Evolutionary conservation across 495 filamentous ascomycete genomes (phyloP).

Genomic region (Amphirosellinia nigrospora): DNA sequence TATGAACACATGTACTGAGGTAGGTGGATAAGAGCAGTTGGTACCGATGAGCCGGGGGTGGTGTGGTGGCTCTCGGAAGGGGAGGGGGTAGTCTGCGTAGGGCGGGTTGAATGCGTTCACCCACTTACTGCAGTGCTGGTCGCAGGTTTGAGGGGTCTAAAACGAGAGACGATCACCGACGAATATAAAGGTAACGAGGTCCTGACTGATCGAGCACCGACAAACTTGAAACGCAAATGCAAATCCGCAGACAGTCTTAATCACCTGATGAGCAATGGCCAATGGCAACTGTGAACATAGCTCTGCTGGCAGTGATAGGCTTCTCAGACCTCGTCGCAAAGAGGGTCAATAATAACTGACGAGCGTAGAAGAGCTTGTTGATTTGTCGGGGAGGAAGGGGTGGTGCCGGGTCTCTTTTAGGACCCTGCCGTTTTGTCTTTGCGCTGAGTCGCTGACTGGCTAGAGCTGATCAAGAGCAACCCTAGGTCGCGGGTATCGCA

Average conservation of each 20-base stretch:
- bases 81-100: slow-evolving; percentile 28
- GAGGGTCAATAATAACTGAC: slow-evolving; percentile 41
- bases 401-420: slow-evolving; percentile 26
- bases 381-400: slow-evolving; percentile 46
- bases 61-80: slow-evolving; percentile 31
- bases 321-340: slow-evolving; percentile 46
- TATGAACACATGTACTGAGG: slow-evolving; percentile 26
- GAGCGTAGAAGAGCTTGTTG: slow-evolving; percentile 44
- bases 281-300: slow-evolving; percentile 48
- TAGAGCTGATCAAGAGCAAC: slow-evolving; percentile 31
- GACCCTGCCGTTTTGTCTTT: slow-evolving; percentile 38
- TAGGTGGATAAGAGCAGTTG: slow-evolving; percentile 10
- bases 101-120: slow-evolving; percentile 21
- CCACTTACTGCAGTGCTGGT: slow-evolving; percentile 31
- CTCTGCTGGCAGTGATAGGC: slow-evolving; percentile 54
- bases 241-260: slow-evolving; percentile 53
- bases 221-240: slow-evolving; percentile 46
- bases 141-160: slow-evolving; percentile 23
- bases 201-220: slow-evolving; percentile 46
- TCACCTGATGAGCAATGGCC: slow-evolving; percentile 56
- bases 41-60: slow-evolving; percentile 37
- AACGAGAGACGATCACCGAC: slow-evolving; percentile 28
- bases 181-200: slow-evolving; percentile 31
- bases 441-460: slow-evolving; percentile 42
- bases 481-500: slow-evolving; percentile 17